Evolutionary conservation across 2,329 filamentous ascomycete species (phyloP), one percentile per base, ranked within the genome.

Genomic region (Botrytis elliptica): DNA sequence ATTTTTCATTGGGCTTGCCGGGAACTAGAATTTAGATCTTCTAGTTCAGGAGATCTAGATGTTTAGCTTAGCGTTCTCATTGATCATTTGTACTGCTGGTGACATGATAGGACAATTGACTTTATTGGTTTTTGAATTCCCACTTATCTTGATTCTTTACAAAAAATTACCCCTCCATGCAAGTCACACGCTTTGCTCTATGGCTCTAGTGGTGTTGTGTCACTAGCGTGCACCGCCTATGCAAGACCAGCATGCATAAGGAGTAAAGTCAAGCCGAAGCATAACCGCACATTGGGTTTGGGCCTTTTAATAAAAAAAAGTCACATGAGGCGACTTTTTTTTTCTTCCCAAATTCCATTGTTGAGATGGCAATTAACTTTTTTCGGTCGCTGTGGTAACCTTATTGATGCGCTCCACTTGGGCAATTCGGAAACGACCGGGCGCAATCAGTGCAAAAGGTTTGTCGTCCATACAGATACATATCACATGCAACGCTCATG

Each of bases 111-210:
- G 62, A 60, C 49, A 60, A 72, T 29, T 52, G 62, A 59, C 62
- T 57, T 52, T 65, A 29, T 64, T 40, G 14, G 8, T 29, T 38
- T 64, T 63, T 16, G 14, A 20, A 18, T 29, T 40, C 46, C 57
- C 29, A 42, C 46, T 64, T 55, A 16, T n/a, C 25, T 55, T 20
- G 6, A n/a, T 40, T 22, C 25, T 29, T 70, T 29, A 14, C 3
- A 46, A 55, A 55, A 55, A 55, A 55, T 67, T 67, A 72, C 70
- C 70, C 70, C 70, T 68, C 70, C 49, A 72, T 72, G 70, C 70
- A 72, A 67, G 70, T 44, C 46, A 67, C 55, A 60, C 55, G 68
- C 46, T 68, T 68, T 44, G 16, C 38, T 59, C 62, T 40, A 40
- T 67, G 38, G 38, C 40, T 68, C 25, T 57, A 40, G 22, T 25